Evolutionary conservation across 768 basidiomycete genomes (phyloP), one percentile per base, ranked within the genome.

Genomic region (Pleurotus djamor): DNA sequence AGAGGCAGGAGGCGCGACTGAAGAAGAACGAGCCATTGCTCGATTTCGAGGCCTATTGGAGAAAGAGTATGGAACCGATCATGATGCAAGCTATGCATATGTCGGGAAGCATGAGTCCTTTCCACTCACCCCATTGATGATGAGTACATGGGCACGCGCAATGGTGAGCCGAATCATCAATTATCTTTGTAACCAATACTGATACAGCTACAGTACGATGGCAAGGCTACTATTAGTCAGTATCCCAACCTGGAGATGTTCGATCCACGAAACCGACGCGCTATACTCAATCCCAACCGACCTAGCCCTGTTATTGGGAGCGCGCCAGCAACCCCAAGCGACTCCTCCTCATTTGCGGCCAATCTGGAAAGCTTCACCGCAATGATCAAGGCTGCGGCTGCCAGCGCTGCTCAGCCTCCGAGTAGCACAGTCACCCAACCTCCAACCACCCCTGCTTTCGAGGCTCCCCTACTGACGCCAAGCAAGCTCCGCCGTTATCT

Each of bases 81-180:
- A 61, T 32, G 43, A 65, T 43, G 44, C 36, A 2, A 55, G 62
- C 8, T 63, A 61, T 21, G 63, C 52, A 3, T 65, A 63, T 41
- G 57, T 65, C 8, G 47, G 52, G 14, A 28, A 51, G 3, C 48
- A 49, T n/a, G 34, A 38, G 51, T 17, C 38, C 41, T 43, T 58
- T 12, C 50, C 44, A 12, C 57, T 65, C 9, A 63, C 60, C 5
- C 62, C 64, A 7, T 50, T 55, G 12, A 65, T 65, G 64, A 58
- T 65, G 41, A 63, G 61, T n/a, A 60, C 60, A 14, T 65, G 64
- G 64, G 41, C 36, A 4, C 37, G 57, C 0, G 62, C 64, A 7
- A 58, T 65, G 52, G 64, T 65, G n/a, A n/a, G n/a, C n/a, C n/a
- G n/a, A n/a, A 16, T 1, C 9, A n/a, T 28, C 21, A 2, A 43